These are phyloP conservation scores for Trichoderma hamatum DNA, from an alignment of 2,329 filamentous ascomycete species.

Conservation along the genomic window DNA sequence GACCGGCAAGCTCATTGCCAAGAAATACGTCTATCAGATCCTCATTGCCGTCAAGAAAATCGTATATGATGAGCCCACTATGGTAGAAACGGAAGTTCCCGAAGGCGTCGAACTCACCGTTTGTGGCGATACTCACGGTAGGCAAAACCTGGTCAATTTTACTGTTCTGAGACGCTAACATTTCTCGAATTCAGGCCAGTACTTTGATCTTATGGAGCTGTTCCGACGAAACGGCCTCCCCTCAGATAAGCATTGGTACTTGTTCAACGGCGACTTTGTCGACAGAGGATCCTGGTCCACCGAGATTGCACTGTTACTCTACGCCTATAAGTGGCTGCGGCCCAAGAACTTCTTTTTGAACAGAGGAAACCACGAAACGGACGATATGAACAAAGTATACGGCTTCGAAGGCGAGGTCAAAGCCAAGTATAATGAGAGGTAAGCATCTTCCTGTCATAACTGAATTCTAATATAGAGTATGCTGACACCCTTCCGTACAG, in stretches of 20 bases:
- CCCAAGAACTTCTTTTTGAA: conserved; percentile 92
- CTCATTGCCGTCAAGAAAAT: conserved; percentile 86
- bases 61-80: conserved; percentile 89
- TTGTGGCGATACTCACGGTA: conserved; percentile 95
- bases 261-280: conserved; percentile 99
- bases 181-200: conserved; percentile 68
- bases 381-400: conserved; percentile 99
- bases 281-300: conserved; percentile 97
- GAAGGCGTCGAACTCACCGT: conserved; percentile 82
- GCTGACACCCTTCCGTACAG: conserved; percentile 42
- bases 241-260: conserved; percentile 83
- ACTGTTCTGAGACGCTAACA: neutral
- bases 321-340: conserved; percentile 95
- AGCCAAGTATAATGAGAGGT: conserved; percentile 91
- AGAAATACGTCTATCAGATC: conserved; percentile 98
- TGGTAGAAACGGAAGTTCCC: conserved; percentile 89
- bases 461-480: neutral
- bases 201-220: conserved; percentile 94
- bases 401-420: conserved; percentile 98
- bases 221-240: conserved; percentile 90
- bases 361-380: conserved; percentile 96
- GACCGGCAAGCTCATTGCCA: conserved; percentile 90
- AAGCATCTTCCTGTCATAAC: neutral
- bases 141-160: conserved; percentile 33
- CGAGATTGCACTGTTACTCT: conserved; percentile 92